phyloP scores from a whole-genome alignment of 2,329 filamentous ascomycete species.

The Peltaster fructicola region DNA sequence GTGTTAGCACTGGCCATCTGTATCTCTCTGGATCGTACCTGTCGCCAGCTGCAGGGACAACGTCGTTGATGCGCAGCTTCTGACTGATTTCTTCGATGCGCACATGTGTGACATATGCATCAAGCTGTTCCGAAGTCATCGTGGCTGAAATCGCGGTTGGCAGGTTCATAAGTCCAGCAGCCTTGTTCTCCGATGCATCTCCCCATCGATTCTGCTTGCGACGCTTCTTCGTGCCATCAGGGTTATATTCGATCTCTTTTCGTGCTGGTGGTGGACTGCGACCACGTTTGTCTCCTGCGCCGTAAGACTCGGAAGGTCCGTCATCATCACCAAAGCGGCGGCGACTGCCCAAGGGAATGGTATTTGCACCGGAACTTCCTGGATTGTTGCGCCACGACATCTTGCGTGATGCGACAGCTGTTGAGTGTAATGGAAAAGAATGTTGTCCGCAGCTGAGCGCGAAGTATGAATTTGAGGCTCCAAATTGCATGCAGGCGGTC shows the following conservation, averaged over 20 bases:
- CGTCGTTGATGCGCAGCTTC: constrained; percentile 97
- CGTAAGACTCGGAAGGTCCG: constrained; percentile 26
- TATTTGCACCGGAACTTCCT: constrained; percentile 95
- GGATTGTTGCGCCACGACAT: constrained; percentile 50
- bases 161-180: constrained; percentile 90
- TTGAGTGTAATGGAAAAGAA: too few relatives aligned
- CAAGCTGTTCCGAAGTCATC: constrained; percentile 96
- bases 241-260: constrained; percentile 18
- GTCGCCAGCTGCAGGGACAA: constrained; percentile 90
- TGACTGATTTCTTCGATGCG: constrained; percentile 98
- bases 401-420: too few relatives aligned
- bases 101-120: constrained; percentile 89
- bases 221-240: constrained; percentile 68
- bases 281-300: constrained; percentile 54
- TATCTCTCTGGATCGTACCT: constrained; percentile 39
- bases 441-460: too few relatives aligned
- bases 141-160: constrained; percentile 91
- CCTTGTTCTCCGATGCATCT: constrained; percentile 94
- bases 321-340: constrained; percentile 62
- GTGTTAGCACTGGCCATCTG: constrained; percentile 1
- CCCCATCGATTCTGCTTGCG: constrained; percentile 99
- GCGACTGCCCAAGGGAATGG: constrained; percentile 77
- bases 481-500: too few relatives aligned
- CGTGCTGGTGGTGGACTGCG: constrained; percentile 50
- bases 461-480: too few relatives aligned